Evolutionary conservation across 2,329 filamentous ascomycete genomes (phyloP).

Genomic region (Tolypocladium tundrense): DNA sequence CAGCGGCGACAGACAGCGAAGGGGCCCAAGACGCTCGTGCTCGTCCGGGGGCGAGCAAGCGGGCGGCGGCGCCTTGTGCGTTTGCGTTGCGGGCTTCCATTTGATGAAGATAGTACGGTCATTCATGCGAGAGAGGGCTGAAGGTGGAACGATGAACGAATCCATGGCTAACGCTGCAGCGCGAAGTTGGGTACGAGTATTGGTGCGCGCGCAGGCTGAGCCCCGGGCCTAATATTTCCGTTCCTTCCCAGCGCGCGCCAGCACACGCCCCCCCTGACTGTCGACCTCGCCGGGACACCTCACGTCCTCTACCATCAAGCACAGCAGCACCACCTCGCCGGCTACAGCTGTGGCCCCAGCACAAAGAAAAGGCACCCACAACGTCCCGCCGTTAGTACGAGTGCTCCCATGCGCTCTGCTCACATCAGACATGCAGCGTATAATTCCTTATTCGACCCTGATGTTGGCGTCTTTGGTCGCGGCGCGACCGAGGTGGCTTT

Average conservation of each 20-base stretch:
- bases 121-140: background rate
- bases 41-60: constrained; percentile 7
- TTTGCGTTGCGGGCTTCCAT: background rate
- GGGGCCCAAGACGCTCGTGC: constrained; percentile 1
- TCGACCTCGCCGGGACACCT: background rate
- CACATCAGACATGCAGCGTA: constrained; percentile 5
- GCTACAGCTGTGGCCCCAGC: background rate
- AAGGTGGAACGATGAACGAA: background rate
- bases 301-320: background rate
- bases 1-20: background rate
- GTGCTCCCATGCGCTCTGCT: background rate
- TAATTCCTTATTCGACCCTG: constrained; percentile 1
- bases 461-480: background rate
- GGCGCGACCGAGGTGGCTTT: background rate
- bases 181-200: background rate
- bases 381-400: background rate
- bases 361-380: background rate
- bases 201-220: background rate
- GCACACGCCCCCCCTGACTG: background rate
- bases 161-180: background rate
- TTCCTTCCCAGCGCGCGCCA: background rate
- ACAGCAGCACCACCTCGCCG: background rate
- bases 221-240: background rate
- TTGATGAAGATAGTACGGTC: background rate
- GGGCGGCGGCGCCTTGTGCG: background rate